Evolutionary conservation across 768 basidiomycete species (phyloP).

Genomic region (Leccinum barrowsii): DNA sequence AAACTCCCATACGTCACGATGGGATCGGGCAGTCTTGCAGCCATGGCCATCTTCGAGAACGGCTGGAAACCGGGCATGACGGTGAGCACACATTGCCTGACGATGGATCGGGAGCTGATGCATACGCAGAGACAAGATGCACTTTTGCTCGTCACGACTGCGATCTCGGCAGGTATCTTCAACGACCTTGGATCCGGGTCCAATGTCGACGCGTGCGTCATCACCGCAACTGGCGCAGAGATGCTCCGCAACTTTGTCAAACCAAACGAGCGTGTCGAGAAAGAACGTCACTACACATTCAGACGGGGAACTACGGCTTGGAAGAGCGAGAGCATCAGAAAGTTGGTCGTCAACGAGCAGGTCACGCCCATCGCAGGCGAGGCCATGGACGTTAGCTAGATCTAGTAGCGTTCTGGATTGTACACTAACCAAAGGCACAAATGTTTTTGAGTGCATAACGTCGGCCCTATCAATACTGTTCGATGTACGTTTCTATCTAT

Average conservation of each 20-base stretch:
- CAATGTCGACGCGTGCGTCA: constrained; percentile 97
- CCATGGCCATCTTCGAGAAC: constrained; percentile 97
- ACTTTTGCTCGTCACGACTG: constrained; percentile 75
- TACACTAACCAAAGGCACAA: constrained; percentile 2
- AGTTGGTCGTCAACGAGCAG: constrained; percentile 70
- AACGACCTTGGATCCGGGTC: constrained; percentile 98
- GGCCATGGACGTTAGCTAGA: constrained; percentile 79
- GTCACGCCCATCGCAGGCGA: constrained; percentile 55
- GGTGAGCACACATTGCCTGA: constrained; percentile 40
- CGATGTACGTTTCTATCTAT: constrained; percentile 24
- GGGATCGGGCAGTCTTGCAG: constrained; percentile 94
- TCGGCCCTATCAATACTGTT: constrained; percentile 4
- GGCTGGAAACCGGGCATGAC: constrained; percentile 79
- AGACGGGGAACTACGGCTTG: constrained; percentile 84
- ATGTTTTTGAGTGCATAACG: constrained; percentile 4
- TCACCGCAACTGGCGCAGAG: constrained; percentile 82
- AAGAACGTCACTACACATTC: constrained; percentile 71
- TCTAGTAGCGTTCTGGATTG: background rate
- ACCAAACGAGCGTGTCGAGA: constrained; percentile 81
- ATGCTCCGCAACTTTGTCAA: constrained; percentile 92
- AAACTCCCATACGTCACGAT: constrained; percentile 98
- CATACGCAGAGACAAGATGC: constrained; percentile 68
- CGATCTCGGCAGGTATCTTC: constrained; percentile 95
- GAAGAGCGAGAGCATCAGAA: constrained; percentile 76
- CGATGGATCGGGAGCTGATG: background rate